Evolutionary conservation across 352 stramenopile species (phyloP).

Genomic region (Phytophthora niederhauseri): DNA sequence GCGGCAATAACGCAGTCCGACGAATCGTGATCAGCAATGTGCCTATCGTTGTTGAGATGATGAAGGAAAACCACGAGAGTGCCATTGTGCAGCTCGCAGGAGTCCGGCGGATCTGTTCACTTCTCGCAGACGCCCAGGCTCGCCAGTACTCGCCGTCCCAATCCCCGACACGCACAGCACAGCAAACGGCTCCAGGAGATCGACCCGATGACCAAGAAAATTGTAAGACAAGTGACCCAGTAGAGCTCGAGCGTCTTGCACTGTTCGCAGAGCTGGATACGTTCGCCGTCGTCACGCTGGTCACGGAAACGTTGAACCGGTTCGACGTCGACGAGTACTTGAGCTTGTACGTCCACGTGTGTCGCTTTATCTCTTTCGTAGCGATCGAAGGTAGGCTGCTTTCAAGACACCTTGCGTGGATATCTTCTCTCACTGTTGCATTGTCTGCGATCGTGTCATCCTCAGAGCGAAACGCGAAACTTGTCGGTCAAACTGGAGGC

Average conservation of each 20-base stretch:
- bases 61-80: conserved; percentile 61
- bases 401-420: not conserved
- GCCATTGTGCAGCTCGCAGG: conserved; percentile 67
- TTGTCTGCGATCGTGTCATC: not conserved
- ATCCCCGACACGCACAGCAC: conserved; percentile 12
- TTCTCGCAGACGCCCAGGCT: conserved; percentile 45
- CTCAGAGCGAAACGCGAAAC: conserved; percentile 61
- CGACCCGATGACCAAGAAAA: conserved; percentile 7
- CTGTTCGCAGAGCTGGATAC: conserved; percentile 56
- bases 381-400: conserved; percentile 49
- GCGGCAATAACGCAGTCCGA: conserved; percentile 69
- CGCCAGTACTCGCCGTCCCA: conserved; percentile 29
- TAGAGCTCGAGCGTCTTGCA: conserved; percentile 21
- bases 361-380: conserved; percentile 68
- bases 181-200: conserved; percentile 12
- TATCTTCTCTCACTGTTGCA: not conserved
- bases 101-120: conserved; percentile 52
- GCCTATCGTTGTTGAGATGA: conserved; percentile 62
- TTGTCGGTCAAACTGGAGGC: conserved; percentile 61
- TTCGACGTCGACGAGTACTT: conserved; percentile 67
- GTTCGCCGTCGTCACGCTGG: conserved; percentile 42
- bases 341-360: conserved; percentile 62
- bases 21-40: conserved; percentile 66
- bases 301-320: conserved; percentile 46
- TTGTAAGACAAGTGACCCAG: conserved; percentile 9